Evolutionary conservation across 768 basidiomycete species (phyloP), one percentile per base, ranked within the genome.

Genomic region (Boletus subparvulus): DNA sequence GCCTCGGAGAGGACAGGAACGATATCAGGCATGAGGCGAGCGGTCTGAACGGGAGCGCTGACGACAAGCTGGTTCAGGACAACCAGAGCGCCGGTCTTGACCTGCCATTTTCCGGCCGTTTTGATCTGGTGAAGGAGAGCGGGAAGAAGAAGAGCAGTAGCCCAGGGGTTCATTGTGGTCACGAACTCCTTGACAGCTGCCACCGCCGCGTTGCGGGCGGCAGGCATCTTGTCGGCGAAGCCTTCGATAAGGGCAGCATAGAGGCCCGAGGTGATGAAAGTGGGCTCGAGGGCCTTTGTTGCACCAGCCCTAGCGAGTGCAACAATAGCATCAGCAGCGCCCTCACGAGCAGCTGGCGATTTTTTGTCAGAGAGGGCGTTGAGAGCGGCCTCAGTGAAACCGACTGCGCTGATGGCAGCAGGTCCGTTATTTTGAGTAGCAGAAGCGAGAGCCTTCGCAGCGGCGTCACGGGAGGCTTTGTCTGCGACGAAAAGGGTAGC

Each of bases 351-450:
- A 60, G 87, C 89, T 50, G 93, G 87, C 17, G 89, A 91, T 80
- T 95, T 97, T 85, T 98, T 98, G 86, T 97, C 93, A 74, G 79
- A 80, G 61, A 97, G 85, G 51, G 92, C 94, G 80, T 89, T 91
- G 74, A 92, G 66, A 61, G 84, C 74, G 65, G 91, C 88, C 52
- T 86, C 87, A 37, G 75, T 76, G 76, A 95, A 88, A 60, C 81
- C 86, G 59, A 83, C 76, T 59, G 85, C 78, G 58, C 80, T 78
- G 69, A 97, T 83, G 72, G 85, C 86, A 58, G 84, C 75, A 61
- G 90, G 88, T 70, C 94, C 93, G 55, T 90, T 83, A 77, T 92
- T 92, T 85, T 92, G 84, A 63, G 83, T 85, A 71, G 83, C 76
- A 56, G 86, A 82, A 62, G 84, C 88, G 63, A 98, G 79, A 37